Evolutionary conservation across 1,284 basidiomycete genomes (phyloP), one percentile per base, ranked within the genome.

Genomic region (Omphalotus olearius): DNA sequence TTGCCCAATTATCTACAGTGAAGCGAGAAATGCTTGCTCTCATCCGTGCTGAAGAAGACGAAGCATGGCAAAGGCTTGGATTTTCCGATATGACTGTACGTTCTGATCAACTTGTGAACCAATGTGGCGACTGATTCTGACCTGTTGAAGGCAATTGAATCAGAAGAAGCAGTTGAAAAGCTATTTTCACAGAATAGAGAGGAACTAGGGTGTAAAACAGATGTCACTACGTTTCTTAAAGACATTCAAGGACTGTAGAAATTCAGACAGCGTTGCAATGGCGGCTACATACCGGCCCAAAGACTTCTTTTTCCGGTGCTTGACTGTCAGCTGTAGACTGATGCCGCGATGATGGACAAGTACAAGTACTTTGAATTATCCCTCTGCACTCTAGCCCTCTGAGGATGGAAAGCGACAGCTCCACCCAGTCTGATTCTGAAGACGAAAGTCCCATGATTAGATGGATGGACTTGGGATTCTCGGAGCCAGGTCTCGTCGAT

Each of bases 11-110:
- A 43, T 84, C 85, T 47, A 64, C 71, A 13, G 79, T 79, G 11
- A 73, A 84, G 41, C 74, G 84, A 58, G 88, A 91, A 57, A 89
- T 91, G 78, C 64, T 91, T 18, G 75, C 77, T 45, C 70, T 75
- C n/a, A 81, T 89, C 37, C 76, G 85, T 33, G 70, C 70, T 3
- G 88, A 91, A 61, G 85, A 88, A 59, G 88, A 88, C 49, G 88
- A 88, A 60, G 68, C 66, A 48, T 91, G 88, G 88, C 69, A 81
- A 57, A 70, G 79, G 43, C 70, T 83, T 20, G 73, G 82, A 45
- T 90, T 83, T 62, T 80, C 70, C 58, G 82, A 82, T 57, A 74
- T 73, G 44, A 76, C 80, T 68, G 88, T 90, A 59, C 55, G 79
- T 55, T 51, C 18, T 33, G 13, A 13, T 53, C 55, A 35, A 25